Percentiles rank a stretch among this genome's conserved stretches.
These are phyloP conservation scores for Ambrosiella beaveri DNA, from an alignment of 2,329 filamentous ascomycete genomes.

Conservation along the genomic window DNA sequence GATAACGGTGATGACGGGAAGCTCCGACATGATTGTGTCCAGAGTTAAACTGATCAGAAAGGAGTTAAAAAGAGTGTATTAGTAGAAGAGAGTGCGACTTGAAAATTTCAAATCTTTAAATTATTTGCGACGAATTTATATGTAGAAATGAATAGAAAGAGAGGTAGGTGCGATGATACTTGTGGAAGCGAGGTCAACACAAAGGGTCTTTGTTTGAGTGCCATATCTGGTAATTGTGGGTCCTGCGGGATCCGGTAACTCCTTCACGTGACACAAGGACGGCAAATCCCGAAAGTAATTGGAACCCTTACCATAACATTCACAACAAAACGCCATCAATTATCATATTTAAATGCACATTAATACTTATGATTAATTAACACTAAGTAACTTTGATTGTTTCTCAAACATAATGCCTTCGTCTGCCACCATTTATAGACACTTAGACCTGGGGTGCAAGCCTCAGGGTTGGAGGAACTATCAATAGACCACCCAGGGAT, in stretches of 20 bases:
- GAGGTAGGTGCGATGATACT: too few species aligned
- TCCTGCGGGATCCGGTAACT: background rate
- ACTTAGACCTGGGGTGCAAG: background rate
- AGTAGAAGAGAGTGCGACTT: background rate
- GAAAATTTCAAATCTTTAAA: background rate
- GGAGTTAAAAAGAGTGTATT: background rate
- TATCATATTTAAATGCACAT: background rate
- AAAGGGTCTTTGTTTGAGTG: background rate
- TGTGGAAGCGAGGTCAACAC: too few species aligned
- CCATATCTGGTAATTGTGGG: background rate
- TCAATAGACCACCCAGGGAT: background rate
- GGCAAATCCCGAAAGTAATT: background rate
- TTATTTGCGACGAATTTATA: too few species aligned
- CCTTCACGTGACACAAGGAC: conserved; percentile 1
- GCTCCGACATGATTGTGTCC: background rate
- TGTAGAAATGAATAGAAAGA: too few species aligned
- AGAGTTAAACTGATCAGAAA: too few species aligned
- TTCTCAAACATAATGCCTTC: too few species aligned
- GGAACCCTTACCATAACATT: background rate
- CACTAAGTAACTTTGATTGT: too few species aligned
- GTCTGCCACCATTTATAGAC: background rate
- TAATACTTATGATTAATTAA: background rate
- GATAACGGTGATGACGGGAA: conserved; percentile 42
- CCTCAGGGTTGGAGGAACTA: background rate
- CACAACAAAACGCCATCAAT: background rate